Conservation (phyloP, 768 basidiomycete species). For the Tulasnella sp. region DNA sequence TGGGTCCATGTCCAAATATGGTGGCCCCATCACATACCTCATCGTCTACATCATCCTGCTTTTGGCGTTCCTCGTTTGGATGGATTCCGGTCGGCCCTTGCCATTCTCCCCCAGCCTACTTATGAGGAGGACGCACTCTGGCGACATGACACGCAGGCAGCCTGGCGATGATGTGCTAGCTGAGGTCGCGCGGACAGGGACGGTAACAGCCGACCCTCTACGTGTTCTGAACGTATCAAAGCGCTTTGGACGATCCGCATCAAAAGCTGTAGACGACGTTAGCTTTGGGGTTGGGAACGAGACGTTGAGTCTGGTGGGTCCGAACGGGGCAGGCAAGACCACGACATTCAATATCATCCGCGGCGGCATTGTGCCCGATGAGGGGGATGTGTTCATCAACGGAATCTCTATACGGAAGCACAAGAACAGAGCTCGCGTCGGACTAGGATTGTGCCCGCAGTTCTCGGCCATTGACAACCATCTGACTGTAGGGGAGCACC, state of each 20-base stretch:
- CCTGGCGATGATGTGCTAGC: constrained; percentile 38
- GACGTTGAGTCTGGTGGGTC: constrained; percentile 63
- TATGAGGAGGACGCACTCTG: constrained; percentile 22
- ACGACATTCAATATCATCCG: constrained; percentile 72
- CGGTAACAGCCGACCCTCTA: constrained; percentile 41
- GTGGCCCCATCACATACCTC: constrained; percentile 67
- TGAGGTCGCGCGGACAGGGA: constrained; percentile 40
- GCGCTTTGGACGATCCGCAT: constrained; percentile 37
- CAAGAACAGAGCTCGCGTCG: constrained; percentile 50
- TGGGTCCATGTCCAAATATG: constrained; percentile 47
- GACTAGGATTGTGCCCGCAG: constrained; percentile 73
- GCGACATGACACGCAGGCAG: neutral
- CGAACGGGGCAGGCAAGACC: constrained; percentile 73
- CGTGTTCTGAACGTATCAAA: constrained; percentile 56
- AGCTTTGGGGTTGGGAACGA: constrained; percentile 52
- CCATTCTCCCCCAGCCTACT: constrained; percentile 28
- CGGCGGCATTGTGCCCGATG: constrained; percentile 60
- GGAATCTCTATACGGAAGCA: constrained; percentile 54
- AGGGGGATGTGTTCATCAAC: constrained; percentile 58
- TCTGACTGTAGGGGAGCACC: constrained; percentile 66
- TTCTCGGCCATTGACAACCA: constrained; percentile 75
- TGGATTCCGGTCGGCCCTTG: constrained; percentile 53
- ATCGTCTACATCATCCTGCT: constrained; percentile 48
- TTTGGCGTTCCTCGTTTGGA: constrained; percentile 54
- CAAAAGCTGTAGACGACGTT: constrained; percentile 56